These are phyloP conservation scores for Mallotus repandus DNA, from an alignment of 441 rosid species.

Conservation along the genomic window DNA sequence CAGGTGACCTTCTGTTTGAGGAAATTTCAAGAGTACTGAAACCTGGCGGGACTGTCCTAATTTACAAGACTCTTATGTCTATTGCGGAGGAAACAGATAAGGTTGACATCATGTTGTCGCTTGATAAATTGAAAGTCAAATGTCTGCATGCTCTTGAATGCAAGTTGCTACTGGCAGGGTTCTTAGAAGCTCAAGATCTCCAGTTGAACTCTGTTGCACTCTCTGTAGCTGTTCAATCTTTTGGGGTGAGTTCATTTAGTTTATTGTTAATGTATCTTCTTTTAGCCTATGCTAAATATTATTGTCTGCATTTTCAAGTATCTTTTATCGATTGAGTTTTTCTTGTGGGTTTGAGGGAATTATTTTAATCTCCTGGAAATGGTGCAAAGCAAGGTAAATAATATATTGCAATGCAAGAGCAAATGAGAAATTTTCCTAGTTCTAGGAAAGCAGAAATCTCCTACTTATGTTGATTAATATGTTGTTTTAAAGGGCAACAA, in stretches of 20 bases:
- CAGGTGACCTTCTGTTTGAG: slow-evolving; percentile 37
- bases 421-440: too few species aligned
- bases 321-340: neutral
- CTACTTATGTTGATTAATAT: too few species aligned
- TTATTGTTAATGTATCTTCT: neutral
- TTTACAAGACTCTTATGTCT: slow-evolving; percentile 38
- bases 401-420: too few species aligned
- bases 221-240: slow-evolving; percentile 29
- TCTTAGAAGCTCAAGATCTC: slow-evolving; percentile 51
- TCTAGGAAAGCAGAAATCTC: too few species aligned
- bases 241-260: slow-evolving; percentile 51
- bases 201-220: slow-evolving; percentile 40
- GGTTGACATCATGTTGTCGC: slow-evolving; percentile 37
- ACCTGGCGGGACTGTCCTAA: slow-evolving; percentile 65
- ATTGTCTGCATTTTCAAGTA: neutral
- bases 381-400: too few species aligned
- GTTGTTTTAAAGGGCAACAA: too few species aligned
- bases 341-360: too few species aligned
- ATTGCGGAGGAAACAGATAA: slow-evolving; percentile 35
- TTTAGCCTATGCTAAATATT: neutral
- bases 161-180: slow-evolving; percentile 70
- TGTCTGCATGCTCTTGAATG: slow-evolving; percentile 43
- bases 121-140: neutral
- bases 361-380: too few species aligned
- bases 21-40: slow-evolving; percentile 65